Conservation (phyloP, 2,329 filamentous ascomycete species). For the Monilinia vaccinii-corymbosi region DNA sequence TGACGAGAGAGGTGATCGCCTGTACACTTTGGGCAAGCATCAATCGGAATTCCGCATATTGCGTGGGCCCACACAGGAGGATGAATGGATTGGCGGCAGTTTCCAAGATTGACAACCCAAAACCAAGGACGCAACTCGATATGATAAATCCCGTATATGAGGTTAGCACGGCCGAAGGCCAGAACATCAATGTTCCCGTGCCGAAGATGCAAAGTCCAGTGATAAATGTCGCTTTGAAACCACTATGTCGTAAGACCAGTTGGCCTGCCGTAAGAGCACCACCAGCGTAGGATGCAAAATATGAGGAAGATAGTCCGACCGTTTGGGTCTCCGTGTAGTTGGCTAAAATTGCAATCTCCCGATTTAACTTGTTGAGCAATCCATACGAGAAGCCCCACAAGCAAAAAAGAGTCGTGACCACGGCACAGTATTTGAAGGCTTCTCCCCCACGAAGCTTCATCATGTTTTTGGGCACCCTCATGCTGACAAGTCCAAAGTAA, state of each 20-base stretch:
- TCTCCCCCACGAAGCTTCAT: slow-evolving; percentile 53
- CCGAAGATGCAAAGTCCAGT: slow-evolving; percentile 67
- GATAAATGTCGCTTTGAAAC: slow-evolving; percentile 76
- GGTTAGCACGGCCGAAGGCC: slow-evolving; percentile 66
- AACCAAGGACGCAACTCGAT: slow-evolving; percentile 65
- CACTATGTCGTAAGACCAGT: slow-evolving; percentile 59
- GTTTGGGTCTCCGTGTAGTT: slow-evolving; percentile 51
- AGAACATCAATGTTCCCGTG: slow-evolving; percentile 73
- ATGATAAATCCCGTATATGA: slow-evolving; percentile 74
- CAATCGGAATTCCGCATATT: slow-evolving; percentile 65
- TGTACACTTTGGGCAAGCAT: slow-evolving; percentile 70
- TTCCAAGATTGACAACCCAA: slow-evolving; percentile 68
- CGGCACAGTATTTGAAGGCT: slow-evolving; percentile 60
- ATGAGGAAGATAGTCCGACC: slow-evolving; percentile 58
- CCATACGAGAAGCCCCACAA: slow-evolving; percentile 90
- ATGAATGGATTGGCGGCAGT: slow-evolving; percentile 72
- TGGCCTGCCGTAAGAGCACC: slow-evolving; percentile 61
- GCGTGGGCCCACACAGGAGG: slow-evolving; percentile 61
- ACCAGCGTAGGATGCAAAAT: slow-evolving; percentile 64
- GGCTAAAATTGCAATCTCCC: slow-evolving; percentile 52
- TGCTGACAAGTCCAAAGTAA: slow-evolving; percentile 72
- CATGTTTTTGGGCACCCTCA: slow-evolving; percentile 60
- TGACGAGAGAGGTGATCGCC: slow-evolving; percentile 64
- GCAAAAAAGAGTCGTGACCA: slow-evolving; percentile 76
- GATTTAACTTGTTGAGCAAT: slow-evolving; percentile 72